Evolutionary conservation across 2,329 filamentous ascomycete species (phyloP), one percentile per base, ranked within the genome.

Genomic region (Botrytis fabae): DNA sequence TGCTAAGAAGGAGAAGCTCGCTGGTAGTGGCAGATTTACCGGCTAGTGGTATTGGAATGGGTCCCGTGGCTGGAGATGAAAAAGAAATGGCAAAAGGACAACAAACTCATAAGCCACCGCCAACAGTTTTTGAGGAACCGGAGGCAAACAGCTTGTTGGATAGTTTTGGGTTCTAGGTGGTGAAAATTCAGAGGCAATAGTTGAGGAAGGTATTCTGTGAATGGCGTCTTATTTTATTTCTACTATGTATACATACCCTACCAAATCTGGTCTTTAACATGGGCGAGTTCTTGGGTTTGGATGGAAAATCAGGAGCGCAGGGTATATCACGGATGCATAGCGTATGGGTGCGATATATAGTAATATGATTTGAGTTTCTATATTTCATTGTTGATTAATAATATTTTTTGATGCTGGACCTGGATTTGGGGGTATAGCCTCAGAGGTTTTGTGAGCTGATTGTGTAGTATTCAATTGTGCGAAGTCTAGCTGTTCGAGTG

Each of bases 81-180:
- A 82, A 78, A 35, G 62, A 70, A 0, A 83, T 81, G 25, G 12
- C 32, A 38, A 42, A 28, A 22, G 40, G 44, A 35, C 44, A 46
- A 10, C 46, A 51, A 42, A 40, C n/a, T 74, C 78, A 82, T 40
- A 87, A 91, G 78, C 86, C 88, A 22, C 86, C 91, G 25, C 90
- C 94, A 1, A 94, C 92, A 32, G 90, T 91, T 75, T 98, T 98
- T 81, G 88, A 97, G 78, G 96, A 99, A 82, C 96, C 96, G n/a
- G 94, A 97, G 83, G 88, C 93, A 42, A 93, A 89, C 81, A 95
- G 93, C 74, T 83, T 99, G 80, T 85, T 98, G 78, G 95, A 98
- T 85, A 95, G 89, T 81, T 98, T 98, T 86, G 95, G 95, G 1
- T 96, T 98, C 80, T 98, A 82, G 73, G 35, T 9, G 51, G 3